Base-by-base conservation (phyloP, 164 flowering plant genomes). In the Hamamelis virginiana region DNA sequence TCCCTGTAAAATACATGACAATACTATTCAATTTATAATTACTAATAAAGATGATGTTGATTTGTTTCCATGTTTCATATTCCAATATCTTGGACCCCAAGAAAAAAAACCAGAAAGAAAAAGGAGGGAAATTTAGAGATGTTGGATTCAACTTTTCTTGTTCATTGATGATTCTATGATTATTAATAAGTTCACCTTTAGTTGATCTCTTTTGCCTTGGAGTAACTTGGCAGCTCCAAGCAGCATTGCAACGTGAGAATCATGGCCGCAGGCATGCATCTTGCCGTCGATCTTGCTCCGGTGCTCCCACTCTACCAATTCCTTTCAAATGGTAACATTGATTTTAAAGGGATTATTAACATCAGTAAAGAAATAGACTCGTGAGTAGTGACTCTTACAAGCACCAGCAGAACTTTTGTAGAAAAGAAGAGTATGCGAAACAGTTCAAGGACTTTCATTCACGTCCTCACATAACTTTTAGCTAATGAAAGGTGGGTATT, bases 211-310 rank as follows among this genome's bases (percentile, higher is more conserved):
- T 33, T 68, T 80, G 18, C 9, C 51, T 33, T 87, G 87, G 47
- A 92, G 91, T 76, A 92, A 73, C 73, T 81, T 92, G 18, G 96
- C 97, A 33, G 97, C 97, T 41, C 93, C 97, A 47, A 89, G 90
- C 52, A 91, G 81, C 92, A 89, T 89, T 16, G 97, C 77, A 4
- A 81, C 87, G 72, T 89, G 92, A 44, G 87, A 80, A 75, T 89
- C 95, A 53, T 91, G 97, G 46, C 97, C 97, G 60, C 95, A 88
- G 16, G 95, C 95, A 62, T 89, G 97, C 97, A 91, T 91, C 71
- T 84, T 87, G 18, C 95, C 94, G 33, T 81, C 76, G 43, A 69
- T 72, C 78, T 87, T 87, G 86, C 94, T 89, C 87, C 88, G 87
- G 70, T 78, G 81, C 69, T 83, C 87, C 92, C 91, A 88, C 44